Conservation (phyloP, 2,329 filamentous ascomycete genomes). For the Drechmeria coniospora region DNA sequence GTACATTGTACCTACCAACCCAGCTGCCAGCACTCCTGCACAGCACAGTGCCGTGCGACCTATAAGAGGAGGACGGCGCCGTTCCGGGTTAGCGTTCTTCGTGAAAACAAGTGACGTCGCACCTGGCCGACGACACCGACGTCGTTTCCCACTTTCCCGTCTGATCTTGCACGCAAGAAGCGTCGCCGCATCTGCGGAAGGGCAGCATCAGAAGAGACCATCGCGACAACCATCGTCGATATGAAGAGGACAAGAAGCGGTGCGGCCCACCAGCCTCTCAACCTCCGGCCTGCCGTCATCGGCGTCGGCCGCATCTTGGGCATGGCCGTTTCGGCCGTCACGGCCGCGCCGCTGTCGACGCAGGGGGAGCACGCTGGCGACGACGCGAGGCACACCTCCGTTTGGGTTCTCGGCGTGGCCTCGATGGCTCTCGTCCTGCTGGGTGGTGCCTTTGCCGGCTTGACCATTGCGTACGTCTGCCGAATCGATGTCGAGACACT, state of each 20-base stretch:
- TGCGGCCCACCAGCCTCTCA: conserved; percentile 18
- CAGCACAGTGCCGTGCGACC: too few relatives aligned
- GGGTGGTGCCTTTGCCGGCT: conserved; percentile 83
- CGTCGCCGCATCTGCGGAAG: neutral
- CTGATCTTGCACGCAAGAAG: too few relatives aligned
- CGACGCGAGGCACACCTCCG: conserved; percentile 41
- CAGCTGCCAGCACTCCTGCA: too few relatives aligned
- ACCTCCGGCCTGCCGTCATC: conserved; percentile 32
- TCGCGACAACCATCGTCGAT: neutral
- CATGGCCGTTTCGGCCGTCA: conserved; percentile 30
- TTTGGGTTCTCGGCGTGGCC: conserved; percentile 70
- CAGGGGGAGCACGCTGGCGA: conserved; percentile 23
- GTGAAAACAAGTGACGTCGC: too few relatives aligned
- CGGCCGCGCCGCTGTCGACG: conserved; percentile 27
- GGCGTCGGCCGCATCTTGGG: conserved; percentile 36
- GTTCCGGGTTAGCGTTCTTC: too few relatives aligned
- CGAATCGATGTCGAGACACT: neutral
- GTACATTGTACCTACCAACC: too few relatives aligned
- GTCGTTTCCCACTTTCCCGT: too few relatives aligned
- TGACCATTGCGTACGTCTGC: conserved; percentile 64
- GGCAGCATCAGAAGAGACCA: neutral
- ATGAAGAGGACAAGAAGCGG: conserved; percentile 12
- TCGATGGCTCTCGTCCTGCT: conserved; percentile 71
- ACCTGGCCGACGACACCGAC: too few relatives aligned
- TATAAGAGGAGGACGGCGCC: too few relatives aligned